phyloP scores from a whole-genome alignment of 1,139 yeast species.

The Yamadazyma dendronema region DNA sequence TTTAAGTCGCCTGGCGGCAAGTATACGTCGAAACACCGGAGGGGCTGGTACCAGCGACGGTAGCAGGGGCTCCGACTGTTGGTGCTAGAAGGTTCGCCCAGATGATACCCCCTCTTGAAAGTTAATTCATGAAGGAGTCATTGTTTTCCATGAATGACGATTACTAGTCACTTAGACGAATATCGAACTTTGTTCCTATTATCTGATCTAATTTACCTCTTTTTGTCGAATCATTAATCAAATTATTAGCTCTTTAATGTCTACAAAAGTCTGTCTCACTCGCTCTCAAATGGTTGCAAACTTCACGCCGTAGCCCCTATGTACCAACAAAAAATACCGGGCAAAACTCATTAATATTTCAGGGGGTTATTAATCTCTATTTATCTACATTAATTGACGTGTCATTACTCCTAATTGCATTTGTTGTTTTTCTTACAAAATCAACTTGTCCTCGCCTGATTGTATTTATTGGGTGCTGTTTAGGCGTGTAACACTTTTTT shows the following conservation, averaged over 20 bases:
- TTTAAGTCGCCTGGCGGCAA: background rate
- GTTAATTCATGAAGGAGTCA: background rate
- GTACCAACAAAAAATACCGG: background rate
- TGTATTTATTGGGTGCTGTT: background rate
- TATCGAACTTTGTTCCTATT: too few species aligned
- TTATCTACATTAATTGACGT: background rate
- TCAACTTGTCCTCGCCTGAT: background rate
- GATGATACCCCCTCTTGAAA: background rate
- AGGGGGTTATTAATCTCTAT: too few species aligned
- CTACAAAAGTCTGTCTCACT: too few species aligned
- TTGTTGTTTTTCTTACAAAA: background rate
- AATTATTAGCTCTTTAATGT: background rate
- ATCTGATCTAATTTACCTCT: too few species aligned
- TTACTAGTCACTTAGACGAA: background rate
- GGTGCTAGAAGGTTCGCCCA: too few species aligned
- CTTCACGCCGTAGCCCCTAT: background rate
- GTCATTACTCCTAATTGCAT: background rate
- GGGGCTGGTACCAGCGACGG: background rate
- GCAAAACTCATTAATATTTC: background rate
- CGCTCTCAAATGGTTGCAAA: constrained; percentile 1
- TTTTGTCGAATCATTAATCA: too few species aligned
- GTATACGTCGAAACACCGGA: background rate
- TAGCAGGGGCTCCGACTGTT: background rate
- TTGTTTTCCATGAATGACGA: background rate
- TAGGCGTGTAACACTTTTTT: background rate